Percentiles rank a stretch among this genome's conserved stretches.
Evolutionary conservation across 139 green algal genomes (phyloP).

Genomic region (Trebouxia sp.): DNA sequence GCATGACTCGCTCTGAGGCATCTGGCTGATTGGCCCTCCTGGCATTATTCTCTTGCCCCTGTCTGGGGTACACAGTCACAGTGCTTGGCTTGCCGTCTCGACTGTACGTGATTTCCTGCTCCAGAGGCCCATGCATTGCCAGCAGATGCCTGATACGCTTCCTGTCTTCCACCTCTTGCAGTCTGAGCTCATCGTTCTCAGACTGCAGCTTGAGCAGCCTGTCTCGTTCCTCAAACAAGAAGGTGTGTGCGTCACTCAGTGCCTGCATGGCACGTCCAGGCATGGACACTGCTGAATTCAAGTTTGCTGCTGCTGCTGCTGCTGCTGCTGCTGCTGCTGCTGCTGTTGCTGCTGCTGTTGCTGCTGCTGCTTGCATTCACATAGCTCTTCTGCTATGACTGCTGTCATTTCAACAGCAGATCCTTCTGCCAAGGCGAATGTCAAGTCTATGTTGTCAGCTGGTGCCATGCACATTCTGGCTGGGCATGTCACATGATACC

Average conservation of each 20-base stretch:
- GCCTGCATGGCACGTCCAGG: slow-evolving; percentile 53
- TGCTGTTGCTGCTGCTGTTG: background rate
- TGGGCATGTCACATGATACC: background rate
- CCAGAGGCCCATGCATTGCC: slow-evolving; percentile 50
- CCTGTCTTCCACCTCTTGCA: slow-evolving; percentile 76
- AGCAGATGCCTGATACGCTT: slow-evolving; percentile 83
- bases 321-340: background rate
- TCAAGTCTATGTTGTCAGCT: too few relatives aligned
- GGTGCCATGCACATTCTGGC: background rate
- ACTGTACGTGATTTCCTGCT: slow-evolving; percentile 63
- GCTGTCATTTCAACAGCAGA: too few relatives aligned
- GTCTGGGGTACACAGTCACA: slow-evolving; percentile 18
- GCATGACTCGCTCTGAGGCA: slow-evolving; percentile 49
- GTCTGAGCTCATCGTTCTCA: slow-evolving; percentile 81
- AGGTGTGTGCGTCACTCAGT: slow-evolving; percentile 79
- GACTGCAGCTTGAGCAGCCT: slow-evolving; percentile 77
- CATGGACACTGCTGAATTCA: background rate
- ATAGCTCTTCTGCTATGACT: background rate
- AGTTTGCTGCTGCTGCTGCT: too few relatives aligned
- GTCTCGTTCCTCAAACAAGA: slow-evolving; percentile 86
- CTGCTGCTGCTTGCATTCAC: background rate
- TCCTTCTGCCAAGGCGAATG: too few relatives aligned
- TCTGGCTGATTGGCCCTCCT: slow-evolving; percentile 30
- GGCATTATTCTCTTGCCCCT: slow-evolving; percentile 33
- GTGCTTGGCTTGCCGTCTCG: slow-evolving; percentile 28